Conservation (phyloP, 2,329 filamentous ascomycete genomes). For the Didymella lethalis region DNA sequence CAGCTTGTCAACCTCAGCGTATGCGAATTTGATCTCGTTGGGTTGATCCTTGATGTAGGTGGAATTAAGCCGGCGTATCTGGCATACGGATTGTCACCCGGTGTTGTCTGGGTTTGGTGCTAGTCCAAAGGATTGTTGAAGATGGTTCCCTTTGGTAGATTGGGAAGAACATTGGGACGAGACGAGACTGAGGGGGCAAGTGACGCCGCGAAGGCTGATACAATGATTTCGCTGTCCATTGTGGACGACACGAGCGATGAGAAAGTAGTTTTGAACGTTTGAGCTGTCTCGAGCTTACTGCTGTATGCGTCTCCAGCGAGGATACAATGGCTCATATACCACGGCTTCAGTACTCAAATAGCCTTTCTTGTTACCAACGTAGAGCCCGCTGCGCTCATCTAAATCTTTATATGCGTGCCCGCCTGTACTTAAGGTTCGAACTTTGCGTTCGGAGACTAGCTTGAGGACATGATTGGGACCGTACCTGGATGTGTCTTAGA, state of each 20-base stretch:
- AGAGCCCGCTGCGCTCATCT: conserved; percentile 1
- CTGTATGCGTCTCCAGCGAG: neutral
- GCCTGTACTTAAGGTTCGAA: neutral
- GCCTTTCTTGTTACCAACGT: neutral
- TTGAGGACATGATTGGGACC: neutral
- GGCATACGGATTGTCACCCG: neutral
- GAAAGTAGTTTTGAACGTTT: neutral
- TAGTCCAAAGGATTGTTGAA: conserved; percentile 7
- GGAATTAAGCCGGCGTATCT: conserved; percentile 7
- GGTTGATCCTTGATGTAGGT: conserved; percentile 8
- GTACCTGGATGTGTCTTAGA: neutral
- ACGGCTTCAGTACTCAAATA: neutral
- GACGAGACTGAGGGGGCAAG: neutral
- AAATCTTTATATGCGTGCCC: neutral
- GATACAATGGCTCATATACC: neutral
- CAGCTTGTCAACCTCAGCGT: conserved; percentile 12
- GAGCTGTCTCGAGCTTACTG: neutral
- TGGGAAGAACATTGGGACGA: conserved; percentile 1
- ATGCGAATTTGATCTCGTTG: conserved; percentile 13
- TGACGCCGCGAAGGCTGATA: neutral
- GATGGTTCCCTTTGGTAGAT: neutral
- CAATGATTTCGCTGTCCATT: neutral
- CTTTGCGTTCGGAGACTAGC: neutral
- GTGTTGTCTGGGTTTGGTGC: conserved; percentile 5
- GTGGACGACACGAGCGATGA: neutral